These are phyloP conservation scores for Penicillium griseofulvum DNA, from an alignment of 2,329 filamentous ascomycete species.

Conservation along the genomic window DNA sequence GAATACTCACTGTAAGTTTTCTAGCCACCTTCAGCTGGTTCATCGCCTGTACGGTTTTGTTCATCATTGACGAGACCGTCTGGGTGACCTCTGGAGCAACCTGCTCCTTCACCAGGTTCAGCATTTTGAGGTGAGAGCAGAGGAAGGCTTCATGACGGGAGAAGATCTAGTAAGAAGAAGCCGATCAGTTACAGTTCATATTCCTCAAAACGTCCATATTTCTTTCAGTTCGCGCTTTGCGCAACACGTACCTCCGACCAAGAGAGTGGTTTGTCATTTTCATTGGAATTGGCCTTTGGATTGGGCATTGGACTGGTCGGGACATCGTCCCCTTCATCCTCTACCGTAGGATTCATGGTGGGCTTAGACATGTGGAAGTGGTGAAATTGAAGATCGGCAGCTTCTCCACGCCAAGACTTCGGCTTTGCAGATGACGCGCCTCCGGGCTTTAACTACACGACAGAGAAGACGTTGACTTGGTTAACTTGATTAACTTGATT, in stretches of 20 bases:
- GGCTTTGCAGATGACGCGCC: slow-evolving; percentile 2
- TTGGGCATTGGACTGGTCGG: background rate
- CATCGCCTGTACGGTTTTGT: slow-evolving; percentile 40
- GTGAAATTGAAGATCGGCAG: slow-evolving; percentile 18
- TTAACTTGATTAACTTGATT: no score
- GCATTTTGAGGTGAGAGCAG: slow-evolving; percentile 39
- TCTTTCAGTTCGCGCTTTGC: background rate
- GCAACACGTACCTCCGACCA: slow-evolving; percentile 23
- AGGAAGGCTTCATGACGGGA: slow-evolving; percentile 42
- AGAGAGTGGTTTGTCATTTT: slow-evolving; percentile 6
- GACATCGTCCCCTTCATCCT: background rate
- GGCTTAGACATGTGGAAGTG: background rate
- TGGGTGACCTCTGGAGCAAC: slow-evolving; percentile 26
- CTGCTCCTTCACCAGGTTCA: slow-evolving; percentile 35
- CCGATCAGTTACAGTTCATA: background rate
- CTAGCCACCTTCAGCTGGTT: slow-evolving; percentile 36
- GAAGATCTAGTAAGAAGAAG: slow-evolving; percentile 32
- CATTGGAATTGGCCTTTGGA: background rate
- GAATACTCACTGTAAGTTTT: slow-evolving; percentile 35
- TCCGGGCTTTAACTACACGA: background rate
- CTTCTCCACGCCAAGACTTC: slow-evolving; percentile 25
- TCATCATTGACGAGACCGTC: slow-evolving; percentile 38
- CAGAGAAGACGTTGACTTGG: background rate
- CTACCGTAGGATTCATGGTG: slow-evolving; percentile 8
- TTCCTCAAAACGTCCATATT: background rate